Conservation (phyloP, 1,139 yeast genomes). For the Magnusiomyces suaveolens region DNA sequence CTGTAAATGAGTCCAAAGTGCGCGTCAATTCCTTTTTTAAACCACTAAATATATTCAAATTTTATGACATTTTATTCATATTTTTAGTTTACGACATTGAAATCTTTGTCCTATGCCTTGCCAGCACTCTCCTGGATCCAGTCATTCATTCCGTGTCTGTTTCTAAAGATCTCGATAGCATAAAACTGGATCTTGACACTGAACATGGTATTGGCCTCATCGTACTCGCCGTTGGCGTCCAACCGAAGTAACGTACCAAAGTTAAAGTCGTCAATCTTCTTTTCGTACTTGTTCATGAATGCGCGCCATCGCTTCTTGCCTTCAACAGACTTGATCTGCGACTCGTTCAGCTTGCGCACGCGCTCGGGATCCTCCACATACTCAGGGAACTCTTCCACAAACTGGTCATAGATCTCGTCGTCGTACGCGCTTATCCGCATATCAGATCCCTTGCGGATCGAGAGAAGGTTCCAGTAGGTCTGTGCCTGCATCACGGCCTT, state of each 20-base stretch:
- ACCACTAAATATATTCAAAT: too few relatives aligned
- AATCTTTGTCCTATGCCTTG: not conserved
- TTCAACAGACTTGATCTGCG: slow-evolving; percentile 63
- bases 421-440: slow-evolving; percentile 65
- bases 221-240: slow-evolving; percentile 61
- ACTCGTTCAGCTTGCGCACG: slow-evolving; percentile 56
- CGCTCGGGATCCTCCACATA: slow-evolving; percentile 48
- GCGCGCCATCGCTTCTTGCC: slow-evolving; percentile 91
- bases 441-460: slow-evolving; percentile 65
- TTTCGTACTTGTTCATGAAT: slow-evolving; percentile 75
- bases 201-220: slow-evolving; percentile 76
- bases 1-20: not conserved
- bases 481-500: slow-evolving; percentile 95
- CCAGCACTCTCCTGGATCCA: slow-evolving; percentile 48
- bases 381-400: slow-evolving; percentile 77
- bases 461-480: slow-evolving; percentile 79
- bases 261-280: slow-evolving; percentile 69
- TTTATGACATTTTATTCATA: too few relatives aligned
- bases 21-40: not conserved
- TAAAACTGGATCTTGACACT: slow-evolving; percentile 90
- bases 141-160: slow-evolving; percentile 81
- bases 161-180: slow-evolving; percentile 91
- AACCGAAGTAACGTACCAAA: slow-evolving; percentile 88
- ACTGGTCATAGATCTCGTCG: slow-evolving; percentile 66
- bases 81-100: not conserved